Conservation (phyloP, 352 stramenopile genomes). For the Globisporangium cylindrosporum region DNA sequence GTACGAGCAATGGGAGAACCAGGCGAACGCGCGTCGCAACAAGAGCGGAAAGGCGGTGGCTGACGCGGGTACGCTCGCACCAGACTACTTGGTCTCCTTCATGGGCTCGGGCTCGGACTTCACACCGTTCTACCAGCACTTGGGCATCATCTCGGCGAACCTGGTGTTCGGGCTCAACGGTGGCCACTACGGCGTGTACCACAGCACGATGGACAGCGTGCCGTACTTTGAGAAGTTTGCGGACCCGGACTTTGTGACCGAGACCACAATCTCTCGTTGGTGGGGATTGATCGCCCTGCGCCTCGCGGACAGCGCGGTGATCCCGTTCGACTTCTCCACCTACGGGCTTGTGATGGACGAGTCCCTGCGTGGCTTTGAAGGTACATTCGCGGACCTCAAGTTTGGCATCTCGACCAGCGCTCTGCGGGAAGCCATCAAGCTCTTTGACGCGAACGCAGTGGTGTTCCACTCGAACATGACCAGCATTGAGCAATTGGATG, state of each 20-base stretch:
- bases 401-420: constrained; percentile 30
- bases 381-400: constrained; percentile 18
- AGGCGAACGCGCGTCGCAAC: constrained; percentile 26
- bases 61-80: constrained; percentile 26
- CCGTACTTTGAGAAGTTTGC: constrained; percentile 54
- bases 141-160: constrained; percentile 75
- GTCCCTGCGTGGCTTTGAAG: constrained; percentile 31
- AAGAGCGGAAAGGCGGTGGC: constrained; percentile 14
- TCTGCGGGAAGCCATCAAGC: constrained; percentile 39
- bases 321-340: constrained; percentile 75
- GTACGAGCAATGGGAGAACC: constrained; percentile 35
- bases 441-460: constrained; percentile 32
- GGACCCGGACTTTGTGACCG: constrained; percentile 59
- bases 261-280: constrained; percentile 47
- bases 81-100: constrained; percentile 41
- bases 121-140: constrained; percentile 73
- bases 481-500: constrained; percentile 11
- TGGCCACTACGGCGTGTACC: constrained; percentile 67
- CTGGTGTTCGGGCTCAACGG: constrained; percentile 42
- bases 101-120: constrained; percentile 65
- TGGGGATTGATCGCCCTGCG: constrained; percentile 61
- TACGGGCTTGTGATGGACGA: constrained; percentile 60
- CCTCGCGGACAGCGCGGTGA: constrained; percentile 43
- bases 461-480: constrained; percentile 24
- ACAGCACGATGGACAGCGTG: constrained; percentile 86